Conservation (phyloP, 148 eudicot genomes). For the Cornus kousa region DNA sequence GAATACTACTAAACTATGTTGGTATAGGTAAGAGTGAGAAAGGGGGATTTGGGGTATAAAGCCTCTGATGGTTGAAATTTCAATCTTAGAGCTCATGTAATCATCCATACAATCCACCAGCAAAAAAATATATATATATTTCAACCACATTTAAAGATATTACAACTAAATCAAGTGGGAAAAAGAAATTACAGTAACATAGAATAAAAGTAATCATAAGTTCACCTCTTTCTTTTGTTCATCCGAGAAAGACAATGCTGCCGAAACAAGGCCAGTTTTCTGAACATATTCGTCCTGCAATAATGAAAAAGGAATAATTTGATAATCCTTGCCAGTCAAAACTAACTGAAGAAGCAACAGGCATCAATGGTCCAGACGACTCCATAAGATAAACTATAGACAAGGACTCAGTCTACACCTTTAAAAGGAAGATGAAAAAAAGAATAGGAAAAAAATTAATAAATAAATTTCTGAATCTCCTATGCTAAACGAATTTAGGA, state of each 20-base stretch:
- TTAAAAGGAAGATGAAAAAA: not conserved
- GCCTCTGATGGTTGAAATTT: too few species aligned
- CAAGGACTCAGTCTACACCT: not conserved
- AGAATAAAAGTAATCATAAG: slow-evolving; percentile 1
- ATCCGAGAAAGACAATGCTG: slow-evolving; percentile 66
- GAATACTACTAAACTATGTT: not conserved
- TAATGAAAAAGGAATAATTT: slow-evolving; percentile 1
- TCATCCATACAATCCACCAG: too few species aligned
- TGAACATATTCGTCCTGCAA: slow-evolving; percentile 93
- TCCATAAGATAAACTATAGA: too few species aligned
- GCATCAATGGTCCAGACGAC: not conserved
- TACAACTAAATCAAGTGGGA: not conserved
- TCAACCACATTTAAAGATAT: not conserved
- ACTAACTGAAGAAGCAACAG: not conserved
- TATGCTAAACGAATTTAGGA: not conserved
- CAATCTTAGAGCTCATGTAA: too few species aligned
- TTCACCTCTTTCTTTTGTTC: slow-evolving; percentile 82
- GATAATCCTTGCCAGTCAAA: not conserved
- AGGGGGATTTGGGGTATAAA: too few species aligned
- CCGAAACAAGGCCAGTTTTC: slow-evolving; percentile 72
- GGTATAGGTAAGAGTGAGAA: not conserved
- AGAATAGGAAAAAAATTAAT: not conserved
- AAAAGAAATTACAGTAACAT: not conserved
- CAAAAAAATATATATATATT: not conserved
- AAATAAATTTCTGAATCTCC: not conserved